phyloP scores from a whole-genome alignment of 345 rosid genomes.

The Gossypium thurberi region DNA sequence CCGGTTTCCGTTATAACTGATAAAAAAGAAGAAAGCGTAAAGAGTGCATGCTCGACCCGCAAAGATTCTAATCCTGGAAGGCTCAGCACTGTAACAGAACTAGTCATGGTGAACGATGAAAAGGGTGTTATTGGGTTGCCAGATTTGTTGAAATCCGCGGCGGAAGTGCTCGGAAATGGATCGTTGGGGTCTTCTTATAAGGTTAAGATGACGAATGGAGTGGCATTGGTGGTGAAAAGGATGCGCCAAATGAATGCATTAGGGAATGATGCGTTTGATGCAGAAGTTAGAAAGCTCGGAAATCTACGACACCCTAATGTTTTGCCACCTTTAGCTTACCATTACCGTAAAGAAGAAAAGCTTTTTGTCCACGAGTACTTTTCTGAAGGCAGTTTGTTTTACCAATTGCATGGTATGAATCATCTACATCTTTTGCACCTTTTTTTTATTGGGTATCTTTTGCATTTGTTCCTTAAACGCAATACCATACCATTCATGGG shows the following conservation, averaged over 20 bases:
- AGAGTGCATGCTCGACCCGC: constrained; percentile 16
- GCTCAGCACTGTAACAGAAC: constrained; percentile 15
- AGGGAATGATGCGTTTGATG: constrained; percentile 46
- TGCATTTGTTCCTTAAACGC: background rate
- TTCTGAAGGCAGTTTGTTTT: constrained; percentile 61
- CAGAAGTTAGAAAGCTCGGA: constrained; percentile 49
- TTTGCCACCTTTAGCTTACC: constrained; percentile 62
- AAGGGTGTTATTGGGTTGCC: constrained; percentile 55
- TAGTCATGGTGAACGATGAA: constrained; percentile 52
- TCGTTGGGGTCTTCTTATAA: constrained; percentile 57
- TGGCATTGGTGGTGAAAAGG: constrained; percentile 60
- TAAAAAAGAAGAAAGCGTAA: constrained; percentile 13
- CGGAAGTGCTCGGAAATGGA: constrained; percentile 73
- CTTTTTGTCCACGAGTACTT: constrained; percentile 47
- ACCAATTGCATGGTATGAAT: constrained; percentile 45
- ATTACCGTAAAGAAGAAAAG: constrained; percentile 65
- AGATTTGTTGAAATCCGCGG: constrained; percentile 70
- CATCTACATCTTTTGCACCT: background rate
- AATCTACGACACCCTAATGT: constrained; percentile 44
- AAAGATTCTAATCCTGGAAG: constrained; percentile 9
- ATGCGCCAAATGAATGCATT: constrained; percentile 49
- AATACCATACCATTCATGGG: background rate
- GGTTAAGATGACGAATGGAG: constrained; percentile 43
- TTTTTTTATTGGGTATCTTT: background rate
- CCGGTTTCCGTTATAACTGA: constrained; percentile 20